Percentiles rank a stretch among this genome's conserved stretches.
phyloP scores from a whole-genome alignment of 2,329 filamentous ascomycete species.

The Alternaria hordeiaustralica region DNA sequence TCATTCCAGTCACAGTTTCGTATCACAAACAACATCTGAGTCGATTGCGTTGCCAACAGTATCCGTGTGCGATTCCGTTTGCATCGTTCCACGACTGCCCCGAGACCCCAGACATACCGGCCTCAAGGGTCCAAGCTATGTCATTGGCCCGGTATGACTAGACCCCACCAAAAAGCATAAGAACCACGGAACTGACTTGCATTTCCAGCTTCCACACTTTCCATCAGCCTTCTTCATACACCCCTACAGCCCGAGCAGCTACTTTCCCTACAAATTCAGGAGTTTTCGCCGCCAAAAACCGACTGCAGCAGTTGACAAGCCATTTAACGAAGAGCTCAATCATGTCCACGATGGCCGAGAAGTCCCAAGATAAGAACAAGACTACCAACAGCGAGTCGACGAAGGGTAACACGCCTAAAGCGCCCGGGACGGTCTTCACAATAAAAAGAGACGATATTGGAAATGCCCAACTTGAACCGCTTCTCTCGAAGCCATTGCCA shows the following conservation, averaged over 20 bases:
- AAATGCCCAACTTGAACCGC: constrained; percentile 15
- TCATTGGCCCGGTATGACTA: constrained; percentile 14
- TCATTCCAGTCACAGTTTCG: neutral
- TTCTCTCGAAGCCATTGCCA: neutral
- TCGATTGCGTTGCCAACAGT: neutral
- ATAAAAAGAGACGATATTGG: neutral
- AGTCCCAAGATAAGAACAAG: constrained; percentile 1
- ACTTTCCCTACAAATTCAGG: constrained; percentile 13
- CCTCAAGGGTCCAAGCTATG: constrained; percentile 4
- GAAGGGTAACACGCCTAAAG: no score
- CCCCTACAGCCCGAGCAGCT: constrained; percentile 9
- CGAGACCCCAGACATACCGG: neutral
- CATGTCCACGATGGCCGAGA: neutral
- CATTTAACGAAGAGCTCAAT: constrained; percentile 13
- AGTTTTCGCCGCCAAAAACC: neutral
- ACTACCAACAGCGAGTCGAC: neutral
- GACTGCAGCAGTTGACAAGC: constrained; percentile 8
- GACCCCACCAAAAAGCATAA: constrained; percentile 13
- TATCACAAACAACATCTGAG: neutral
- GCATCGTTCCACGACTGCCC: neutral
- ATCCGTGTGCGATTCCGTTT: constrained; percentile 8
- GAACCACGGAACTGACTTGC: constrained; percentile 8
- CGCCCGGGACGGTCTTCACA: neutral
- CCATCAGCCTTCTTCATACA: constrained; percentile 15
- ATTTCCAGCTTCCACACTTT: constrained; percentile 11